Evolutionary conservation across 768 basidiomycete species (phyloP), one percentile per base, ranked within the genome.

Genomic region (Lactarius pseudohatsudake): DNA sequence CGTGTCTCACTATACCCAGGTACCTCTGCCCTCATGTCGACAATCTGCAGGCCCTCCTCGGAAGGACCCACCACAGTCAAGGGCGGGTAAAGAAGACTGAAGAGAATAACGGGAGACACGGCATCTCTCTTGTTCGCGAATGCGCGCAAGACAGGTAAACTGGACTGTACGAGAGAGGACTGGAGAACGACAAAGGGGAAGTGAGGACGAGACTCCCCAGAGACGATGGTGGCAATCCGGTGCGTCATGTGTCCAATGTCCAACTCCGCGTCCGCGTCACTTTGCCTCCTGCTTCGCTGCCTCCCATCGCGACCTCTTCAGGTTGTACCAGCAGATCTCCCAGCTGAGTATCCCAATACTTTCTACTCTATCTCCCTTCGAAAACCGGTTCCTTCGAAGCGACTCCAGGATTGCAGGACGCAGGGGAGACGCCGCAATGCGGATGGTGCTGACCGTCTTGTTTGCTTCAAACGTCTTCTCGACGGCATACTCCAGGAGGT

Each of bases 401-500:
- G 81, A 76, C 10, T 76, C 67, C n/a, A 80, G 75, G 43, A 80
- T 75, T 69, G 89, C 89, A 1, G 75, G 74, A n/a, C 79, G 75
- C 5, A 91, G 79, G 5, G 85, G 80, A 1, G 82, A 84, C 34
- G 83, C 82, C 0, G 73, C 59, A 1, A 80, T 80, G 64, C 79
- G 78, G 62, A 91, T 79, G 32, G 74, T 75, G 67, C 82, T 73
- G 63, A 89, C 75, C 20, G 72, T 75, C 11, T 73, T 58, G 61
- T 81, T 75, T 10, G 76, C 71, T 15, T 78, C 73, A 73, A 93
- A 91, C n/a, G 85, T 83, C 62, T 82, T 80, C 38, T 78, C 74
- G 30, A 86, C 73, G 0, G 87, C 89, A 72, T 85, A 80, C n/a
- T 78, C 72, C 9, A 93, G 77, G 34, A 93, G 74, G 72, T 92